Conservation (phyloP, 2,329 filamentous ascomycete species). For the Arthroderma sp. region DNA sequence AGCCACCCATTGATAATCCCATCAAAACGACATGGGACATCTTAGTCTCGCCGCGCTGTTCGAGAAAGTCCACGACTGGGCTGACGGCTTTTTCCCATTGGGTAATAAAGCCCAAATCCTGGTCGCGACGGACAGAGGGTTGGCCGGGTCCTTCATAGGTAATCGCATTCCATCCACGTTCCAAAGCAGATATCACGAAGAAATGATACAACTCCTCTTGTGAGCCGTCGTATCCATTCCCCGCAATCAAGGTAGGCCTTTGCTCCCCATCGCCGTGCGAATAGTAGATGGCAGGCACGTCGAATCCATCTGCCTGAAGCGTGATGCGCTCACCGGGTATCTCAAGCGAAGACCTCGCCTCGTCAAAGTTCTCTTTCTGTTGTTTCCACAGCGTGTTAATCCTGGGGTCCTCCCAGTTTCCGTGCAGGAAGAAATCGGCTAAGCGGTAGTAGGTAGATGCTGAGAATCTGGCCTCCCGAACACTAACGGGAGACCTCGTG, state of each 20-base stretch:
- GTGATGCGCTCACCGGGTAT: constrained; percentile 23
- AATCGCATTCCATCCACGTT: constrained; percentile 30
- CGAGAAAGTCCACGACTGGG: constrained; percentile 26
- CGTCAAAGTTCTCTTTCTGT: constrained; percentile 25
- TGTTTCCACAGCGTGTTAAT: constrained; percentile 27
- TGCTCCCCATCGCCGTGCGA: constrained; percentile 7
- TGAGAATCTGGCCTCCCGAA: constrained; percentile 22
- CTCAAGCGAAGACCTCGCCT: constrained; percentile 23
- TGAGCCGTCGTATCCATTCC: constrained; percentile 30
- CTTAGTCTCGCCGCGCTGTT: constrained; percentile 18
- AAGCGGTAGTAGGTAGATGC: constrained; percentile 29
- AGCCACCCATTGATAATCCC: constrained; percentile 33
- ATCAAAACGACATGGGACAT: constrained; percentile 21
- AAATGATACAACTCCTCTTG: constrained; percentile 32
- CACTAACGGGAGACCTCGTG: constrained; percentile 8
- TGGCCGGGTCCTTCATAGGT: constrained; percentile 36
- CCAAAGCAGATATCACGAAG: constrained; percentile 21
- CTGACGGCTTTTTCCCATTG: constrained; percentile 31
- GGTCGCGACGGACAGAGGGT: constrained; percentile 25
- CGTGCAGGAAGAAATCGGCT: constrained; percentile 31
- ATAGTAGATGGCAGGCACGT: constrained; percentile 26
- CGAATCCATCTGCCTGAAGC: constrained; percentile 20
- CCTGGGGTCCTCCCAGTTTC: constrained; percentile 27
- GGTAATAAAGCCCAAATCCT: constrained; percentile 30
- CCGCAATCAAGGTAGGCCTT: constrained; percentile 10